phyloP scores from a whole-genome alignment of 345 rosid species.

The Populus tremula region DNA sequence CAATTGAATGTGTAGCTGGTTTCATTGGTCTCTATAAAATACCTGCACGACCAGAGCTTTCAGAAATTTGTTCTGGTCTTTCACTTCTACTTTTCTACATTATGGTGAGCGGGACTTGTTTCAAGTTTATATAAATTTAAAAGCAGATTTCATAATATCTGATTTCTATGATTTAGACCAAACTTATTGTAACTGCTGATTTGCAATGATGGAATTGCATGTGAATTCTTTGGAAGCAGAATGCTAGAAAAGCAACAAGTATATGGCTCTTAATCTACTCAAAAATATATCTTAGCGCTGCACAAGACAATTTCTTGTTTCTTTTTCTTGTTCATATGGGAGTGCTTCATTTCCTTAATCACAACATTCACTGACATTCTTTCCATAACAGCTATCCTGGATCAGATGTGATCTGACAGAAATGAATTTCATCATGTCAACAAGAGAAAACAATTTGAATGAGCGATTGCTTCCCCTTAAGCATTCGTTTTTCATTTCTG shows the following conservation, averaged over 20 bases:
- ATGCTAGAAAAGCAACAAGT: background rate
- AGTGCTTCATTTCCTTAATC: background rate
- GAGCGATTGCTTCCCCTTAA: conserved; percentile 44
- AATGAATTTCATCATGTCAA: conserved; percentile 41
- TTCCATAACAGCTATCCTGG: conserved; percentile 42
- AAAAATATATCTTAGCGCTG: background rate
- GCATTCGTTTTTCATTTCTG: conserved; percentile 39
- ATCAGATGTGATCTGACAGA: conserved; percentile 45
- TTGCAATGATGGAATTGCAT: background rate
- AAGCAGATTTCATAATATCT: too few species aligned
- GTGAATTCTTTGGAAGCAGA: background rate
- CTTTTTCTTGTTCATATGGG: background rate
- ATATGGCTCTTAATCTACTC: background rate
- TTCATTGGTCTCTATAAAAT: conserved; percentile 47
- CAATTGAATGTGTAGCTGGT: conserved; percentile 27
- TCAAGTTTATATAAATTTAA: background rate
- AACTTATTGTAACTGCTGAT: background rate
- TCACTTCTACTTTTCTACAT: conserved; percentile 46
- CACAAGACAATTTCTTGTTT: background rate
- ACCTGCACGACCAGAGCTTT: conserved; percentile 41
- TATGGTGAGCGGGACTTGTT: conserved; percentile 35
- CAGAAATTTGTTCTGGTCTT: conserved; percentile 43
- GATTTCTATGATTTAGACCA: too few species aligned
- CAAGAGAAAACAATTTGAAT: conserved; percentile 29
- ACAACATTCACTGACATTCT: background rate